Evolutionary conservation across 2,329 filamentous ascomycete genomes (phyloP), one percentile per base, ranked within the genome.

Genomic region (Aspergillus neotritici): DNA sequence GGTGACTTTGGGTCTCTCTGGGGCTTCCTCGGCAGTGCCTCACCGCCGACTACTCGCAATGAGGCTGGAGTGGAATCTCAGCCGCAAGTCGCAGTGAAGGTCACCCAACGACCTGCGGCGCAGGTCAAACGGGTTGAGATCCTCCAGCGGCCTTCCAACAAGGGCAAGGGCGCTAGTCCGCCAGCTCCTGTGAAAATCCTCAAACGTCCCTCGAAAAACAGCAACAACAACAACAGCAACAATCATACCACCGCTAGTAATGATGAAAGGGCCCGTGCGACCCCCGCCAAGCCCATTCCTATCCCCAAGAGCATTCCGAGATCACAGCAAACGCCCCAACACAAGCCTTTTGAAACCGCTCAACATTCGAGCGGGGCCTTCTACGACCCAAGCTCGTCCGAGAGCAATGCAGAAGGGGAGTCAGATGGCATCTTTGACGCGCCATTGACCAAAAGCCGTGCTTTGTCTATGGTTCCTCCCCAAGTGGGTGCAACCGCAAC

Each of bases 1-100:
- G 71, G 71, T 29, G 69, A 74, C 41, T 74, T 74, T 45, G 60
- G 61, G 16, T 55, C 56, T 30, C 46, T 73, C 12, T 73, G 69
- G 68, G 58, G 66, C 34, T 59, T 65, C 41, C 53, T 73, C 29
- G 55, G 57, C 31, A 53, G 53, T 25, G 44, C 52, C 16, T 9
- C 21, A 25, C 21, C 21, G 7, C 21, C 21, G 7, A 33, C 48
- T n/a, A 34, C 52, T 17, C 41, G 53, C 17, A 17, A 31, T 13
- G 16, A 50, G 28, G 13, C 45, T 12, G 17, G 40, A 28, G 32
- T 28, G 21, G 37, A 50, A 34, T 10, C 25, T 32, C 25, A 16
- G 29, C 31, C 11, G 15, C 31, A 42, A 16, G 16, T 16, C 21
- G 42, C 32, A 11, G 34, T 34, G 11, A 33, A 28, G 17, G 11